Evolutionary conservation across 371 early-diverging fungal species (phyloP), one percentile per base, ranked within the genome.

Genomic region (Blakeslea trispora): DNA sequence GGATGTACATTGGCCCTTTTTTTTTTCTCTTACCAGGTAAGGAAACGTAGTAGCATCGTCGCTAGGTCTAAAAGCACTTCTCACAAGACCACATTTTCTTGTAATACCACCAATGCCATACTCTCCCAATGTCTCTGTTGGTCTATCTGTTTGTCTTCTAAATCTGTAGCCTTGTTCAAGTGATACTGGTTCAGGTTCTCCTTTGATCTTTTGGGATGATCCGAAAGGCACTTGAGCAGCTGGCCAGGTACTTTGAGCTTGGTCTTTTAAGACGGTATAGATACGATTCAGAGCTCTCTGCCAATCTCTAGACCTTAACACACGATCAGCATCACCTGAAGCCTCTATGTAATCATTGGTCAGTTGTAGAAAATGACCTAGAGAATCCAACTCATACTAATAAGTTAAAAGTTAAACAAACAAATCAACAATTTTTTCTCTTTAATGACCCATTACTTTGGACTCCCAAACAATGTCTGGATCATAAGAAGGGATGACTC

Each of bases 31-130:
- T 70, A 68, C 77, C 15, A 79, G 57, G 64, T 84, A 86, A 9
- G 85, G 84, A 52, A 83, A 72, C 5, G 72, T 77, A 9, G 83
- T 77, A 7, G 82, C 71, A 57, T 86, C 87, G 50, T 87, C 87
- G 15, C 79, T 81, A 1, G 86, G 85, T 50, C 87, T 57, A 70
- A 87, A 87, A 45, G 81, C 67, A 15, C 81, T 79, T 41, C 70
- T 72, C 1, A 84, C 71, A 53, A 87, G 63, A 11, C 86, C 87
- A 45, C 78, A 81, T 44, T 64, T 64, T 23, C 57, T 72, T 9
- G 72, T 73, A 3, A 83, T 77, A 6, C 77, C 75, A 6, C 84
- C 85, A 15, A 68, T 37, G 7, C 84, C 84, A 47, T 69, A 67
- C 18, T 72, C 69, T 37, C 77, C 77, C 48, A 82, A 63, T 28